Evolutionary conservation across 2,329 filamentous ascomycete genomes (phyloP).

Genomic region (Akanthomyces uredinophilus): DNA sequence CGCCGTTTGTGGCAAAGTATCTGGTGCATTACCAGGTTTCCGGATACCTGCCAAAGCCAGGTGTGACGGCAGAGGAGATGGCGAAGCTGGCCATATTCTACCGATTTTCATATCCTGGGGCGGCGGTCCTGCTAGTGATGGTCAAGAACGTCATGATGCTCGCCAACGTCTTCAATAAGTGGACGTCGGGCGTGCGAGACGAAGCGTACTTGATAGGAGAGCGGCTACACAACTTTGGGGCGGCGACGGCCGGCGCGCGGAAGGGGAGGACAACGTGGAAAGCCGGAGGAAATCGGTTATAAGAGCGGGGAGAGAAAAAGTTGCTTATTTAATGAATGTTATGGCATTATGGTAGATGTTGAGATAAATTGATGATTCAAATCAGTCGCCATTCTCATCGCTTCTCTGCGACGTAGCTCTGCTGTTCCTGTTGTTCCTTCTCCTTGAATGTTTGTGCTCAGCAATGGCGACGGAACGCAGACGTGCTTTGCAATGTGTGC

Average conservation of each 20-base stretch:
- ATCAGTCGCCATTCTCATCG: too few relatives aligned
- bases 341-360: not conserved
- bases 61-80: conserved; percentile 25
- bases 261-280: conserved; percentile 34
- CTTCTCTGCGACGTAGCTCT: too few relatives aligned
- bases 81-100: conserved; percentile 37
- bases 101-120: conserved; percentile 65
- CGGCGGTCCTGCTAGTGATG: conserved; percentile 44
- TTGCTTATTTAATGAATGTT: not conserved
- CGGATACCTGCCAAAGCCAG: not conserved
- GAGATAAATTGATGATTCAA: not conserved
- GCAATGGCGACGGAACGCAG: too few relatives aligned
- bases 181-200: conserved; percentile 79
- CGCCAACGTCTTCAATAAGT: conserved; percentile 61
- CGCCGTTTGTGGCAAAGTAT: conserved; percentile 51
- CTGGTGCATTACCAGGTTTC: conserved; percentile 25
- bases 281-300: conserved; percentile 29
- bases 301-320: not conserved
- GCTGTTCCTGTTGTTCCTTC: too few relatives aligned
- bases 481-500: too few relatives aligned
- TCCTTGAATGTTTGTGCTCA: too few relatives aligned
- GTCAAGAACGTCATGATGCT: conserved; percentile 43
- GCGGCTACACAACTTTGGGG: conserved; percentile 86
- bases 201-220: conserved; percentile 97
- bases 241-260: conserved; percentile 33